These are phyloP conservation scores for Boechera stricta DNA, from an alignment of 345 rosid species.

Conservation along the genomic window DNA sequence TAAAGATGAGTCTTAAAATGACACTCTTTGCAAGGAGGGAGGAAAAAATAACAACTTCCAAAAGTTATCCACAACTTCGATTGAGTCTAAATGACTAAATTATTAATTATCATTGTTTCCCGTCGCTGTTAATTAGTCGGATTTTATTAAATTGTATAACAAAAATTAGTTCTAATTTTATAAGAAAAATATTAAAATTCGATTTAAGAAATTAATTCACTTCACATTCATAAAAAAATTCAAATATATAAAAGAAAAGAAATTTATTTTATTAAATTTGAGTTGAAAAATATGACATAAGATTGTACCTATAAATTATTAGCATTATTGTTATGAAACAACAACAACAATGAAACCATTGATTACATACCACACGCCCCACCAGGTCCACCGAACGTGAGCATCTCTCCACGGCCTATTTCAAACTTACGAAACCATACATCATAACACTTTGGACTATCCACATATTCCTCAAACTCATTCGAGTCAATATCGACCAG, in stretches of 20 bases:
- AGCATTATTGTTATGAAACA: background rate
- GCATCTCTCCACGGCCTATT: background rate
- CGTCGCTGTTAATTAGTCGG: background rate
- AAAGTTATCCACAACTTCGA: too few relatives aligned
- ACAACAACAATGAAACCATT: background rate
- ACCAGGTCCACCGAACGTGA: conserved; percentile 37
- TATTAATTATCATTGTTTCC: background rate
- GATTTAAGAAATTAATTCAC: background rate
- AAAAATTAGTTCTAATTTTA: background rate
- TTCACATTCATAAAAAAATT: background rate
- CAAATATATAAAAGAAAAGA: background rate
- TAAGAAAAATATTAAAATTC: background rate
- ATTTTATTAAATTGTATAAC: background rate
- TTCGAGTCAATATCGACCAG: background rate
- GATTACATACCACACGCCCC: conserved; percentile 19
- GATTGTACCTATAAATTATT: too few relatives aligned
- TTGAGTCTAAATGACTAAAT: too few relatives aligned
- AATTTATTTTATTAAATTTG: background rate
- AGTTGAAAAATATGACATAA: background rate
- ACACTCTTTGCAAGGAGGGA: too few relatives aligned
- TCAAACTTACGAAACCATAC: conserved; percentile 21
- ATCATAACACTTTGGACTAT: conserved; percentile 28
- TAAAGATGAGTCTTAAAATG: too few relatives aligned
- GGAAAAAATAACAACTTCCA: too few relatives aligned
- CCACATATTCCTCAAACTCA: conserved; percentile 2